Base-by-base conservation (phyloP, 1,139 yeast genomes). In the Kurtzmaniella quercitrusa region DNA sequence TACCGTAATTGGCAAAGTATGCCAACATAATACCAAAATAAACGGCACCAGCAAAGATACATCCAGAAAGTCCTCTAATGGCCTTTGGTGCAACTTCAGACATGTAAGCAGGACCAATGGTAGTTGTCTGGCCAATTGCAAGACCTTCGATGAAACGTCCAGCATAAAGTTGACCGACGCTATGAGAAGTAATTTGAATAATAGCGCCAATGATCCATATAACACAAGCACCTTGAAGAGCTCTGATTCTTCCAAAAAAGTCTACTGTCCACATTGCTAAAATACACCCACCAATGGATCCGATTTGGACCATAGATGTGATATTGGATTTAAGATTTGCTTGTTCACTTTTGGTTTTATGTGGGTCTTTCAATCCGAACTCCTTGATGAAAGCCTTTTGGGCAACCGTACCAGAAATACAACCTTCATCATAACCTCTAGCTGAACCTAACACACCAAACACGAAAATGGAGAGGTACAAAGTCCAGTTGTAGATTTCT, bases 351-450 rank as follows among this genome's bases (percentile, higher is more conserved):
- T 50, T 63, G 2, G 70, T 44, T 49, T 70, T 74, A 27, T 56
- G 52, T 4, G 61, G 54, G 50, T 77, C 81, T 18, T 55, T 50
- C 36, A 80, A 65, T 2, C 82, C 82, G 54, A 78, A 78, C 47
- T 61, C 64, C 2, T 53, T 41, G 39, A 56, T 59, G 57, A 80
- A 80, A 1, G 78, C 62, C 2, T 56, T 57, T 50, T 72, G 79
- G 2, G 76, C 70, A 34, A 71, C 63, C 2, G 70, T 59, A 9
- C 80, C 81, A n/a, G 78, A 59, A 39, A 63, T 63, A 48, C 64
- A 63, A 41, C 85, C 86, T 59, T 80, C 85, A 57, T 81, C 86
- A 44, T 68, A 72, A 14, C 86, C 86, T 57, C 85, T 63, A 10
- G 82, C 81, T 21, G 79, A 69, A 11, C 86, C 86, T 44, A 78